Evolutionary conservation across 805 yeast genomes (phyloP).

Genomic region (Yueomyces sinensis): DNA sequence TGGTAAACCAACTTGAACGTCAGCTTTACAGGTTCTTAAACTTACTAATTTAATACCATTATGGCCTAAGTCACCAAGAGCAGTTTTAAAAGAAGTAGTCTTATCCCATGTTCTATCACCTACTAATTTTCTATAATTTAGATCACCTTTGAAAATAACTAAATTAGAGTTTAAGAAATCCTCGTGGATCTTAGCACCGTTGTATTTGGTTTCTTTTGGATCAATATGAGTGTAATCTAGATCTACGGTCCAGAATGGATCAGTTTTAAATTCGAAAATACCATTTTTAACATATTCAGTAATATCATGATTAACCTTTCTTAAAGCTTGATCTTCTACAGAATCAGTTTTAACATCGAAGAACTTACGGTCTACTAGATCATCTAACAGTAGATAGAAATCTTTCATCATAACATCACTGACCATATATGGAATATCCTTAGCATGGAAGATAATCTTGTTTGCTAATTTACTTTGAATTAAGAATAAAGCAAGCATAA

Average conservation of each 20-base stretch:
- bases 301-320: constrained; percentile 34
- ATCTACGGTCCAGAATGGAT: constrained; percentile 80
- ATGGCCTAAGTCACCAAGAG: constrained; percentile 55
- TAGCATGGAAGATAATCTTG: constrained; percentile 70
- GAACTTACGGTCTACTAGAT: constrained; percentile 37
- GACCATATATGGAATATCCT: constrained; percentile 93
- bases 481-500: constrained; percentile 49
- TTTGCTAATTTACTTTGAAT: constrained; percentile 57
- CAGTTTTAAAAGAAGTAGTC: constrained; percentile 57
- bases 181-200: constrained; percentile 45
- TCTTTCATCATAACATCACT: constrained; percentile 89
- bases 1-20: constrained; percentile 77
- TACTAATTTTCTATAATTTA: constrained; percentile 87
- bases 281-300: constrained; percentile 33
- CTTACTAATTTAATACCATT: constrained; percentile 56
- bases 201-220: constrained; percentile 33
- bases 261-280: constrained; percentile 36
- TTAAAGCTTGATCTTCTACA: constrained; percentile 29
- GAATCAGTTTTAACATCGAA: constrained; percentile 28
- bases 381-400: constrained; percentile 42
- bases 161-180: constrained; percentile 53
- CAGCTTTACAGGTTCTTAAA: constrained; percentile 91
- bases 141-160: constrained; percentile 85
- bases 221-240: constrained; percentile 61
- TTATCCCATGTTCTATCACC: constrained; percentile 85